These are phyloP conservation scores for Hypholoma fasciculare DNA, from an alignment of 768 basidiomycete species.

Conservation along the genomic window DNA sequence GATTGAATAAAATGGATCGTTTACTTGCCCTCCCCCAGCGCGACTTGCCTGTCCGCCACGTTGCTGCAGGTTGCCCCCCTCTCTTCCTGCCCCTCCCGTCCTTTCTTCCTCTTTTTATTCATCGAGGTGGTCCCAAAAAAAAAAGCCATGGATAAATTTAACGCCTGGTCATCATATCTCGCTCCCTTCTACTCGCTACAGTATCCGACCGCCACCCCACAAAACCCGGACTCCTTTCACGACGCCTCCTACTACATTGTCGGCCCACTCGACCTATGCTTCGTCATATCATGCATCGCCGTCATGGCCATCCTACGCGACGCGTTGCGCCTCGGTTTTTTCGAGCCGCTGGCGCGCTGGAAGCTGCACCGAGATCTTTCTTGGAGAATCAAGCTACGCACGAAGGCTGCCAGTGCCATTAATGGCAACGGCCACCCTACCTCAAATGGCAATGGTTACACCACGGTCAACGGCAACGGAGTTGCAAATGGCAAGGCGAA, in stretches of 20 bases:
- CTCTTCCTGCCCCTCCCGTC: constrained; percentile 3
- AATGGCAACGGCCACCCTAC: constrained; percentile 27
- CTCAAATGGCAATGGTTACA: constrained; percentile 29
- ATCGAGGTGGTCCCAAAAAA: not conserved
- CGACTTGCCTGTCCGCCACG: constrained; percentile 9
- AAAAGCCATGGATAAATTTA: constrained; percentile 13
- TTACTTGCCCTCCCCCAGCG: not conserved
- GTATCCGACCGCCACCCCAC: constrained; percentile 59
- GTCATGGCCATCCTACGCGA: constrained; percentile 89
- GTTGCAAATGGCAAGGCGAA: constrained; percentile 24
- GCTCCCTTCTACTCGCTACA: constrained; percentile 75
- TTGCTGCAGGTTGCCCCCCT: constrained; percentile 1
- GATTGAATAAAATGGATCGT: not conserved
- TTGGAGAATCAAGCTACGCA: constrained; percentile 22
- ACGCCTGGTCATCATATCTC: constrained; percentile 37
- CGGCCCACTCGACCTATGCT: constrained; percentile 75
- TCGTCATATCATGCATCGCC: constrained; percentile 80
- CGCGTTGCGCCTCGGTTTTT: constrained; percentile 65
- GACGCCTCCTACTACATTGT: constrained; percentile 68
- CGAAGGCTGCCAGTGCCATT: constrained; percentile 15
- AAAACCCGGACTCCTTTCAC: constrained; percentile 69
- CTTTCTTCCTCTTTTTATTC: not conserved
- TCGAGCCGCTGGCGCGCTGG: constrained; percentile 82
- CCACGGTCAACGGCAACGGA: constrained; percentile 11
- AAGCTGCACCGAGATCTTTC: constrained; percentile 61